Conservation (phyloP, 352 stramenopile genomes). For the Elongisporangium prolatum region DNA sequence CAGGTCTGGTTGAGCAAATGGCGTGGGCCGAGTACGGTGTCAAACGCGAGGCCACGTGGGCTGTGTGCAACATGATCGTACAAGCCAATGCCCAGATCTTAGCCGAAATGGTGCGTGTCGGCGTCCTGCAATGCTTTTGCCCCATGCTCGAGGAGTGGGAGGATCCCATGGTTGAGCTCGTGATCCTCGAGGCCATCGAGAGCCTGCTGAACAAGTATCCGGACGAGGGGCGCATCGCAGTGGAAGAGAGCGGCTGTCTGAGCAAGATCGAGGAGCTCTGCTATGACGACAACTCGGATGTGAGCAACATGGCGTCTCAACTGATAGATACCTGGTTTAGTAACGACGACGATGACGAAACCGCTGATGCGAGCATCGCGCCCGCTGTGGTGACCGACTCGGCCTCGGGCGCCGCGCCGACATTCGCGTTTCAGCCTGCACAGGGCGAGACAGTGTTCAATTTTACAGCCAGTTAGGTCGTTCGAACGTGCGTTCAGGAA, state of each 20-base stretch:
- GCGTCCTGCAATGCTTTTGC: slow-evolving; percentile 67
- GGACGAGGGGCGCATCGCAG: slow-evolving; percentile 46
- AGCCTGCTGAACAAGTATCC: slow-evolving; percentile 66
- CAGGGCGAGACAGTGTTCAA: slow-evolving; percentile 59
- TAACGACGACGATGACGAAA: slow-evolving; percentile 43
- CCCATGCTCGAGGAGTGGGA: slow-evolving; percentile 80
- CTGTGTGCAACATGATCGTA: slow-evolving; percentile 85
- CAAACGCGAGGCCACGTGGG: slow-evolving; percentile 82
- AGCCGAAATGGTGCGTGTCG: slow-evolving; percentile 60
- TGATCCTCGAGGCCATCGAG: slow-evolving; percentile 79
- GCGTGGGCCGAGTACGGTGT: slow-evolving; percentile 85
- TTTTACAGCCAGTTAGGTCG: slow-evolving; percentile 40
- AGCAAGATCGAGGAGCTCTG: slow-evolving; percentile 78
- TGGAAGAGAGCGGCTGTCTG: slow-evolving; percentile 78
- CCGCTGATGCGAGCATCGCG: slow-evolving; percentile 30
- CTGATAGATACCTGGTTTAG: slow-evolving; percentile 82
- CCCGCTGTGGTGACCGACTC: slow-evolving; percentile 36
- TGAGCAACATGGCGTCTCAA: slow-evolving; percentile 65
- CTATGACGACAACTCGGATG: slow-evolving; percentile 78
- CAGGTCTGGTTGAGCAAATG: slow-evolving; percentile 74
- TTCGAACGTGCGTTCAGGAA: background rate
- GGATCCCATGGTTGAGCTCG: slow-evolving; percentile 81
- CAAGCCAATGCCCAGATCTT: slow-evolving; percentile 55
- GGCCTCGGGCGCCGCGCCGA: slow-evolving; percentile 22
- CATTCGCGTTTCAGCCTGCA: slow-evolving; percentile 69